Evolutionary conservation across 257 asterid species (phyloP).

Genomic region (Solanum peruvianum): DNA sequence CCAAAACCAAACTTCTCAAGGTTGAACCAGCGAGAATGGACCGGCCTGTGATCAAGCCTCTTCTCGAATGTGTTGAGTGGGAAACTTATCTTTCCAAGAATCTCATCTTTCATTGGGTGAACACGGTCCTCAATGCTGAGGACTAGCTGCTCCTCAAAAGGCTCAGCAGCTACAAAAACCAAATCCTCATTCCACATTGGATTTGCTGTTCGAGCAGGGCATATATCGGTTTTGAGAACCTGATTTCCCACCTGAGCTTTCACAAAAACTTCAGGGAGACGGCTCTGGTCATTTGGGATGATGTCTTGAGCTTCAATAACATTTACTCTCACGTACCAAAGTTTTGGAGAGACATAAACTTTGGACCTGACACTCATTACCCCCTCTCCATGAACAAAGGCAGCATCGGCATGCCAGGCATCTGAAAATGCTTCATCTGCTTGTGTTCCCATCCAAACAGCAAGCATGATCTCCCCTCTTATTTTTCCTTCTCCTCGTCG

Average conservation of each 20-base stretch:
- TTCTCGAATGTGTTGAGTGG: slow-evolving; percentile 44
- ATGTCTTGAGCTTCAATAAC: slow-evolving; percentile 78
- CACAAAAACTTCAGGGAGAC: slow-evolving; percentile 40
- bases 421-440: slow-evolving; percentile 74
- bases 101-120: slow-evolving; percentile 47
- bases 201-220: slow-evolving; percentile 37
- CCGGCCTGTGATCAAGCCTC: slow-evolving; percentile 69
- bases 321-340: slow-evolving; percentile 69
- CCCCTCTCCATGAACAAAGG: slow-evolving; percentile 54
- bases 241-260: slow-evolving; percentile 60
- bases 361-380: slow-evolving; percentile 50
- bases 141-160: slow-evolving; percentile 65
- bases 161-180: slow-evolving; percentile 63
- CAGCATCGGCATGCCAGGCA: slow-evolving; percentile 82
- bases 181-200: slow-evolving; percentile 76
- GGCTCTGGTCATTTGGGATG: slow-evolving; percentile 28
- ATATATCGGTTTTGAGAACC: slow-evolving; percentile 36
- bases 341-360: slow-evolving; percentile 66
- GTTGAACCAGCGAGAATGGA: slow-evolving; percentile 63
- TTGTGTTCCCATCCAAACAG: slow-evolving; percentile 76
- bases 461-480: slow-evolving; percentile 60
- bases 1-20: slow-evolving; percentile 48
- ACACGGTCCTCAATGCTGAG: slow-evolving; percentile 52
- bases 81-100: slow-evolving; percentile 36
- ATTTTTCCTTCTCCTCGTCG: slow-evolving; percentile 33